Conservation (phyloP, 805 yeast species). For the Cyberlindnera mycetangii region DNA sequence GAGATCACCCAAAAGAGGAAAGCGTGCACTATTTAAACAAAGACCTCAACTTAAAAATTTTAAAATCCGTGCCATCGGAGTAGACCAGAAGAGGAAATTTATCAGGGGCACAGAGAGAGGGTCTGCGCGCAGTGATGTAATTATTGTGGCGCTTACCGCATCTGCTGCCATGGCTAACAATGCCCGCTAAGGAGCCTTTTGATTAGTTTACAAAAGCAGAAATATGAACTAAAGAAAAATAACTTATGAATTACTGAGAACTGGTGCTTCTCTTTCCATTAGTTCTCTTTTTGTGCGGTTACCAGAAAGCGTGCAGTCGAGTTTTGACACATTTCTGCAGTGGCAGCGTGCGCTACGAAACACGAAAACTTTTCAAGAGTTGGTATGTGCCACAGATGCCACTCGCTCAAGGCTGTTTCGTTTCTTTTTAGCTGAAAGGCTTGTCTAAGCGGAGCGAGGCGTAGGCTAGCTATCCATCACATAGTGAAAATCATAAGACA, state of each 20-base stretch:
- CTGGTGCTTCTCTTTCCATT: not conserved
- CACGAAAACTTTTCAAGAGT: not conserved
- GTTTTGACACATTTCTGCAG: not conserved
- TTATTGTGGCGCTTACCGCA: not conserved
- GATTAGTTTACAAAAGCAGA: not conserved
- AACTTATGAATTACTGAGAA: not conserved
- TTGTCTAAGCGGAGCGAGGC: too few species aligned
- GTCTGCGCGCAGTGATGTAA: slow-evolving; percentile 2
- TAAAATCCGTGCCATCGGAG: not conserved
- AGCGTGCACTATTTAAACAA: not conserved
- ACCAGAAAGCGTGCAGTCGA: not conserved
- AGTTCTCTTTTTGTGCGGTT: not conserved
- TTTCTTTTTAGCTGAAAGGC: not conserved
- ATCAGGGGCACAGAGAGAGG: not conserved
- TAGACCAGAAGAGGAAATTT: not conserved
- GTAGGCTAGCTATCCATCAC: too few species aligned
- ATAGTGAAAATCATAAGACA: too few species aligned
- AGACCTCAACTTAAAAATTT: not conserved
- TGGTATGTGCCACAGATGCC: not conserved
- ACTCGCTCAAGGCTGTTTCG: not conserved
- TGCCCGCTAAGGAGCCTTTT: not conserved
- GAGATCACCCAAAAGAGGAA: not conserved
- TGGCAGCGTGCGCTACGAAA: not conserved
- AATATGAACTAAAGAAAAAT: not conserved
- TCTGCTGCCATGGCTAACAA: not conserved